These are phyloP conservation scores for Penicillium sp. DNA, from an alignment of 2,329 filamentous ascomycete genomes.

Conservation along the genomic window DNA sequence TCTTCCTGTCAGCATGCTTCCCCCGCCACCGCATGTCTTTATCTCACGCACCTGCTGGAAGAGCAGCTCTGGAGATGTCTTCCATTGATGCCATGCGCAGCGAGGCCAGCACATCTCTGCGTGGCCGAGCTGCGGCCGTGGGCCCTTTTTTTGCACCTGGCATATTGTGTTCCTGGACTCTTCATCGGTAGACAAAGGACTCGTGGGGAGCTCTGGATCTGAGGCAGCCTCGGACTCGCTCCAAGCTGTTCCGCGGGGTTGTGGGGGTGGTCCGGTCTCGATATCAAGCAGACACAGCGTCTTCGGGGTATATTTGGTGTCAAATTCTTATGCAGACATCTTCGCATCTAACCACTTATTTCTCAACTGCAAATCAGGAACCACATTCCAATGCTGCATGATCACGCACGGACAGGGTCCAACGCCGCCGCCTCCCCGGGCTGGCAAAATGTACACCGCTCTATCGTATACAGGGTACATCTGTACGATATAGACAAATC, in stretches of 20 bases:
- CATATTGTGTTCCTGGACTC: constrained; percentile 36
- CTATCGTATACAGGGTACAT: not conserved
- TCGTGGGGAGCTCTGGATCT: constrained; percentile 4
- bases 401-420: constrained; percentile 11
- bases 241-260: constrained; percentile 7
- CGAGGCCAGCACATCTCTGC: constrained; percentile 66
- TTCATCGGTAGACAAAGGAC: constrained; percentile 28
- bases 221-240: not conserved
- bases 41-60: constrained; percentile 70
- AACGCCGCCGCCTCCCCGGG: constrained; percentile 4
- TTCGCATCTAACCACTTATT: not conserved
- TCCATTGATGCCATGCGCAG: constrained; percentile 76
- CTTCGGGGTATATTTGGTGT: not conserved
- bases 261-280: not conserved
- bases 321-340: constrained; percentile 1
- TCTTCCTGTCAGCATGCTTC: constrained; percentile 24
- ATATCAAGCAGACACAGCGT: not conserved
- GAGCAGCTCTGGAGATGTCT: constrained; percentile 69
- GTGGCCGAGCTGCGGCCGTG: constrained; percentile 35
- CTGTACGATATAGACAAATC: not conserved
- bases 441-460: constrained; percentile 12
- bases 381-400: constrained; percentile 3
- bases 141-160: constrained; percentile 52
- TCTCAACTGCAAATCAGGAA: constrained; percentile 1
- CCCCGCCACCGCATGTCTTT: not conserved